A percentile compares a stretch with the other conserved stretches of the same genome.
phyloP scores from a whole-genome alignment of 768 basidiomycete species.

The Tricholoma matsutake region DNA sequence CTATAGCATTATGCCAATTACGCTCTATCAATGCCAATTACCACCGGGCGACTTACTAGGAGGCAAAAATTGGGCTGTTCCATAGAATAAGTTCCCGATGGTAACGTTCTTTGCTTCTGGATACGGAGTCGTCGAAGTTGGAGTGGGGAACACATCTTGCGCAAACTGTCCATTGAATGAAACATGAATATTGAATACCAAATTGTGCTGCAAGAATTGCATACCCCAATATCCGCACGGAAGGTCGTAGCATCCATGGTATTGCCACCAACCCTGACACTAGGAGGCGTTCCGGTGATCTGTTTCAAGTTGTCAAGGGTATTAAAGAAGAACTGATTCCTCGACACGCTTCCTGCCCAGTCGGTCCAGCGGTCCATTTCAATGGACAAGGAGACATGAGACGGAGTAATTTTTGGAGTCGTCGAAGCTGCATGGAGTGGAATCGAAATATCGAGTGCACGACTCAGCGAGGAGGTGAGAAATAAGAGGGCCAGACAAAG shows the following conservation, averaged over 20 bases:
- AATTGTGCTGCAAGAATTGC: background rate
- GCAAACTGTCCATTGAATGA: conserved; percentile 32
- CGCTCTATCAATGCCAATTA: background rate
- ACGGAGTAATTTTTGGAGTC: conserved; percentile 37
- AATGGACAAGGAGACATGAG: conserved; percentile 61
- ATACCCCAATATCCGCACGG: conserved; percentile 43
- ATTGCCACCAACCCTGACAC: conserved; percentile 59
- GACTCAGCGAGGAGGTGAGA: background rate
- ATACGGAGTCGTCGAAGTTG: conserved; percentile 51
- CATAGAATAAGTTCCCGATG: conserved; percentile 57
- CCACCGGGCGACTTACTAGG: conserved; percentile 9
- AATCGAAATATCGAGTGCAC: conserved; percentile 32
- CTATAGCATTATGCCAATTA: conserved; percentile 23
- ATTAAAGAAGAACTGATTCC: conserved; percentile 60
- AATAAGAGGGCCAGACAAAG: background rate
- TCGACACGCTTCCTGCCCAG: conserved; percentile 53
- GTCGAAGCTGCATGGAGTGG: conserved; percentile 33
- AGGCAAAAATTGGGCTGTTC: conserved; percentile 20
- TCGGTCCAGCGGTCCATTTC: conserved; percentile 72
- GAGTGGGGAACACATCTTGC: conserved; percentile 47
- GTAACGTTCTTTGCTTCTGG: conserved; percentile 63
- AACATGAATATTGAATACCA: background rate
- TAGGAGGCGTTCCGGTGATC: conserved; percentile 51
- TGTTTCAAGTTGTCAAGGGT: conserved; percentile 52
- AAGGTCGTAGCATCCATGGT: conserved; percentile 59